These are phyloP conservation scores for Acanthamoeba sp. DNA, from an alignment of 208 protist species.

Conservation along the genomic window DNA sequence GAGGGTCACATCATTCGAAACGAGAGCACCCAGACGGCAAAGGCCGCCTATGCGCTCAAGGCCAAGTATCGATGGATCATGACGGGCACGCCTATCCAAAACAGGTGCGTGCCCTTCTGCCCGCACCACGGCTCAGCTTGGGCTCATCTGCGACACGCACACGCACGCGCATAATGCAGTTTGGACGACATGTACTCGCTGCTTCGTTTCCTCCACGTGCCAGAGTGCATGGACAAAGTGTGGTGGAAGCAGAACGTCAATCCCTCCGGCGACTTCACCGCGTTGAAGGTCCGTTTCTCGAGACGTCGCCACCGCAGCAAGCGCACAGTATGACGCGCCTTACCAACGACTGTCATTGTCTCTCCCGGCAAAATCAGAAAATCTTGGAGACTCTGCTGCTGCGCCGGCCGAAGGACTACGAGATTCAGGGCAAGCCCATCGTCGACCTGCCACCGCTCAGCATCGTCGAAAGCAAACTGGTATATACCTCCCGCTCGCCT, in stretches of 20 bases:
- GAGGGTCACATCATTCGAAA: slow-evolving; percentile 90
- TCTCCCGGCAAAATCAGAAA: no score
- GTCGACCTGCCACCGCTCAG: slow-evolving; percentile 40
- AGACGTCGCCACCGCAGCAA: no score
- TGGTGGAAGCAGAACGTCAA: slow-evolving; percentile 50
- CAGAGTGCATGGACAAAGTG: slow-evolving; percentile 18
- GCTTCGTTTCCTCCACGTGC: slow-evolving; percentile 86
- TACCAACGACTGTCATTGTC: no score
- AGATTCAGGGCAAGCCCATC: slow-evolving; percentile 23
- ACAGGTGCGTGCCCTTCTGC: slow-evolving; percentile 84
- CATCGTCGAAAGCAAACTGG: not conserved
- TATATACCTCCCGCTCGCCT: not conserved
- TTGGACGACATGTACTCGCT: slow-evolving; percentile 81
- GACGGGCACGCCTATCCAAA: slow-evolving; percentile 90
- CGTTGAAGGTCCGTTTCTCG: not conserved
- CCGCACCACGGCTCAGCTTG: no score
- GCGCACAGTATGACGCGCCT: no score
- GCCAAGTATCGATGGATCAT: slow-evolving; percentile 85
- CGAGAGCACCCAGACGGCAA: slow-evolving; percentile 76
- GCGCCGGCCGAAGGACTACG: slow-evolving; percentile 32
- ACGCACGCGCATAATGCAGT: not conserved
- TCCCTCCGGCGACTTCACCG: not conserved
- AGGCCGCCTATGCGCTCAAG: slow-evolving; percentile 82
- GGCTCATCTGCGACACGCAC: no score
- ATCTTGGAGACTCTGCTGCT: not conserved